Percentiles rank a stretch among this genome's conserved stretches.
phyloP scores from a whole-genome alignment of 805 yeast species.

The Suhomyces kilbournensis region DNA sequence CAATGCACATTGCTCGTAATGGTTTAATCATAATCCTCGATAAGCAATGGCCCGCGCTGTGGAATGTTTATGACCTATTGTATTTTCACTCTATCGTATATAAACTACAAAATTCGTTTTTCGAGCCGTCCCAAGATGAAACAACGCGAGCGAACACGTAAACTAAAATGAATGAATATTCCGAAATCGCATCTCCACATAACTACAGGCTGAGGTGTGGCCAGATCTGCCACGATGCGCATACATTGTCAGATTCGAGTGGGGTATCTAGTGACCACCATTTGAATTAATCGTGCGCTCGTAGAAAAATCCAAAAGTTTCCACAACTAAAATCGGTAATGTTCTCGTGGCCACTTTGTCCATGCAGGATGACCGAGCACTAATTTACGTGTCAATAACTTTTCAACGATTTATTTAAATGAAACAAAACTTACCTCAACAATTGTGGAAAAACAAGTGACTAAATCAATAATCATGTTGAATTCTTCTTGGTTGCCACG shows the following conservation, averaged over 20 bases:
- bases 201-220: neutral
- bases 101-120: neutral
- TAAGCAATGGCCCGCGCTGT: neutral
- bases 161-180: neutral
- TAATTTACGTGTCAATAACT: slow-evolving; percentile 6
- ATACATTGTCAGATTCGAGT: neutral
- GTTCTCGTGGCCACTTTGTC: slow-evolving; percentile 6
- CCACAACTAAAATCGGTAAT: neutral
- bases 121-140: neutral
- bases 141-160: neutral
- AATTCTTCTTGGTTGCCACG: slow-evolving; percentile 15
- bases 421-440: neutral
- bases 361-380: slow-evolving; percentile 1
- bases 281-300: neutral
- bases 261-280: neutral
- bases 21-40: neutral
- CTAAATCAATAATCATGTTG: slow-evolving; percentile 4
- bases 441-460: neutral
- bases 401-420: slow-evolving; percentile 1
- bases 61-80: neutral
- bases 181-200: neutral
- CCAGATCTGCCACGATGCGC: neutral
- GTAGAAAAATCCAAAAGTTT: slow-evolving; percentile 1
- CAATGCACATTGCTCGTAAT: neutral
- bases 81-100: neutral